phyloP scores from a whole-genome alignment of 2,329 filamentous ascomycete genomes.

The Coniochaeta ligniaria region DNA sequence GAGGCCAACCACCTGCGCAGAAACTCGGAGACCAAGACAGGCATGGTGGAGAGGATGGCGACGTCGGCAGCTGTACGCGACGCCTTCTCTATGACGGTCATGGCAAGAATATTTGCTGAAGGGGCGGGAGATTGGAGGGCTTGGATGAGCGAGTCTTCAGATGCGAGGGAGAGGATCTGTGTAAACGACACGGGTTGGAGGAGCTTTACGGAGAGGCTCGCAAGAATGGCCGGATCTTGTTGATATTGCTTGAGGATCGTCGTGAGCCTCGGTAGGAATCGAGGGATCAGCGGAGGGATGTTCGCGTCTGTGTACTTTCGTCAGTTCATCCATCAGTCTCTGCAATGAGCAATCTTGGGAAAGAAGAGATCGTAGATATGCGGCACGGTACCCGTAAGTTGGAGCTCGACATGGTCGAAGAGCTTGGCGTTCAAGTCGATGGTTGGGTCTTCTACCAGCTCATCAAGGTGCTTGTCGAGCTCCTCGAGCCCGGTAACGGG shows the following conservation, averaged over 20 bases:
- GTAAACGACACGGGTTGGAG: conserved; percentile 45
- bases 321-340: not conserved
- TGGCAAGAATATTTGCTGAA: conserved; percentile 49
- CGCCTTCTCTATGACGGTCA: conserved; percentile 50
- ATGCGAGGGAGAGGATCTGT: conserved; percentile 42
- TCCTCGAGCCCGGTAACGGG: conserved; percentile 45
- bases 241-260: conserved; percentile 42
- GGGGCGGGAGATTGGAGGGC: conserved; percentile 47
- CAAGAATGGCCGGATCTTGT: conserved; percentile 42
- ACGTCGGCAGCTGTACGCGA: conserved; percentile 38
- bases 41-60: conserved; percentile 41
- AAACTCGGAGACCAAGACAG: conserved; percentile 38
- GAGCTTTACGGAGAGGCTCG: conserved; percentile 48
- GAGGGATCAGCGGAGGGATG: conserved; percentile 42
- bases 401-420: conserved; percentile 52
- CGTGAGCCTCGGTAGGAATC: conserved; percentile 46
- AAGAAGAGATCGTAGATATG: not conserved
- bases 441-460: conserved; percentile 35
- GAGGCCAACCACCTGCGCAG: conserved; percentile 45
- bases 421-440: conserved; percentile 38
- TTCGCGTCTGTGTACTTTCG: conserved; percentile 34
- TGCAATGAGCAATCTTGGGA: not conserved
- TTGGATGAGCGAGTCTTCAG: conserved; percentile 40
- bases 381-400: conserved; percentile 40
- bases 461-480: conserved; percentile 45